Evolutionary conservation across 192 early-diverging fungal species (phyloP).

Genomic region (Helicostylum pulchrum): DNA sequence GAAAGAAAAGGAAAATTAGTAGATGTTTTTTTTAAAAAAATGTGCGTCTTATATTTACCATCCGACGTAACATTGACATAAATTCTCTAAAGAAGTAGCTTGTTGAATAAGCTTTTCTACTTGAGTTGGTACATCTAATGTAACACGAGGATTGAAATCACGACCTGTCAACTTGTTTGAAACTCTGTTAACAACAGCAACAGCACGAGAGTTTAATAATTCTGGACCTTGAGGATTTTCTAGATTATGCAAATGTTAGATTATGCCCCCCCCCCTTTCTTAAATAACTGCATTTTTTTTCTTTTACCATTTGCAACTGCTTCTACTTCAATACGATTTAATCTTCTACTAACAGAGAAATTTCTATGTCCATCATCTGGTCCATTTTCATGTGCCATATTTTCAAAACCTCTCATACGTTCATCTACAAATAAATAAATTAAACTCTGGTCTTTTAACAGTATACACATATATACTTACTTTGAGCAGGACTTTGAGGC

Average conservation of each 20-base stretch:
- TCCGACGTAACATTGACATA: conserved; percentile 74
- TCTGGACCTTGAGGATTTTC: conserved; percentile 53
- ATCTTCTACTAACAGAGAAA: conserved; percentile 37
- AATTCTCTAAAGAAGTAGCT: conserved; percentile 86
- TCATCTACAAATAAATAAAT: conserved; percentile 26
- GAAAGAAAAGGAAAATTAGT: no score
- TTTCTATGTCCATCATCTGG: conserved; percentile 32
- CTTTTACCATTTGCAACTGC: conserved; percentile 29
- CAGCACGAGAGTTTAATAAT: conserved; percentile 69
- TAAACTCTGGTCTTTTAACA: not conserved
- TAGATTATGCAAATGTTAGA: conserved; percentile 20
- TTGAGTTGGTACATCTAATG: conserved; percentile 79
- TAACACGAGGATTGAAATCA: conserved; percentile 82
- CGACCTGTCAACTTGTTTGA: conserved; percentile 91
- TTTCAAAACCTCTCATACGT: conserved; percentile 28
- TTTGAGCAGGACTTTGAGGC: conserved; percentile 47
- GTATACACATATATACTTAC: conserved; percentile 4
- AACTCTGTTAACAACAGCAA: conserved; percentile 84
- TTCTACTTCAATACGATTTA: conserved; percentile 44
- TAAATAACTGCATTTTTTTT: not conserved
- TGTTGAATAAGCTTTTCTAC: conserved; percentile 87
- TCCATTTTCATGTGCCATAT: conserved; percentile 23
- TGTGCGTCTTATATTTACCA: conserved; percentile 39
- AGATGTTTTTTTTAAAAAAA: no score
- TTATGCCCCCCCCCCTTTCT: not conserved